Base-by-base conservation (phyloP, 345 rosid genomes). In the Acer yangbiense region DNA sequence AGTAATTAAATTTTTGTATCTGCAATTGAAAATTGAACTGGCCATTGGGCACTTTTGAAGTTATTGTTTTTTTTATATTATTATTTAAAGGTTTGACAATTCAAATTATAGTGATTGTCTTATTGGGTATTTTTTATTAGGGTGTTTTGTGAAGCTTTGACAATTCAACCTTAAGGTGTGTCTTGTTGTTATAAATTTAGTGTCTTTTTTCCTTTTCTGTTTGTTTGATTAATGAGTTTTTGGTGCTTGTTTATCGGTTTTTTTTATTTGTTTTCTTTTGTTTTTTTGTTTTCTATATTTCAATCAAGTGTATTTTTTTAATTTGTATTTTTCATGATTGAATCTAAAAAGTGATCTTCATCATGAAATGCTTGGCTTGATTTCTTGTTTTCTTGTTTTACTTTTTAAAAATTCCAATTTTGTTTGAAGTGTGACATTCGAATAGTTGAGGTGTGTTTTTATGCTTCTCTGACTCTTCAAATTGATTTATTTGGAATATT, bases 281-380 rank as follows among this genome's bases (percentile, higher is more conserved):
- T 23, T 23, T 23, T 23, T n/a, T 23, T 23, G n/a, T 23, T 23
- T 23, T 23, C 25, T 23, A 23, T 23, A 23, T 23, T 23, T 23
- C 25, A 23, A 23, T 23, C 25, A 23, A 23, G 25, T 0, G 25
- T 23, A 23, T 23, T 23, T 23, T 23, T 23, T 23, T 23, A 23
- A 23, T 23, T 23, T 23, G 25, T 23, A 23, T 23, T 23, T 23
- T 23, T 23, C 25, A 23, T 23, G 25, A 23, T 23, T 23, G 25
- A 23, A 41, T 73, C 67, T n/a, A 13, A 21, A 29, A 29, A 29
- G 32, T 60, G 41, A 23, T 60, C 68, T 7, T 12, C 63, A n/a
- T n/a, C n/a, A 32, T 14, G 57, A 68, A 43, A 68, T 21, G 27
- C 67, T 39, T 73, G 64, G 23, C 60, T 44, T 69, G 54, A 62